Conservation (phyloP, 1,284 basidiomycete genomes). For the Cutaneotrichosporon sp. region DNA sequence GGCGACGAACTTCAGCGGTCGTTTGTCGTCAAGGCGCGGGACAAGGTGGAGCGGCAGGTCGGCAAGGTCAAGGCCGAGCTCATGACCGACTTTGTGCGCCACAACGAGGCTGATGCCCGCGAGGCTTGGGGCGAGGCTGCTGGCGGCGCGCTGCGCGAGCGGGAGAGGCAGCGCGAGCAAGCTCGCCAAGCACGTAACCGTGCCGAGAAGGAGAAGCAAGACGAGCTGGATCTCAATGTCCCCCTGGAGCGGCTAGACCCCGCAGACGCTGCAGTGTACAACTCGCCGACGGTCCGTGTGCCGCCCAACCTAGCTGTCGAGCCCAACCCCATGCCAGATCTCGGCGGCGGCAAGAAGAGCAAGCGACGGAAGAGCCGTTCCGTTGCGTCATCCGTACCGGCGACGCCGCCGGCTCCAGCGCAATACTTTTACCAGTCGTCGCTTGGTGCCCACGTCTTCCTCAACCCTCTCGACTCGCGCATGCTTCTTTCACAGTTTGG, state of each 20-base stretch:
- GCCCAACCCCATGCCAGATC: constrained; percentile 38
- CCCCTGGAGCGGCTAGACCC: constrained; percentile 14
- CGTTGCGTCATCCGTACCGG: constrained; percentile 13
- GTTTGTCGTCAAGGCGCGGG: constrained; percentile 74
- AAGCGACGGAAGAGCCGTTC: constrained; percentile 27
- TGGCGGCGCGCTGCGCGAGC: constrained; percentile 42
- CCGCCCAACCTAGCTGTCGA: constrained; percentile 37
- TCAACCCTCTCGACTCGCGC: constrained; percentile 93
- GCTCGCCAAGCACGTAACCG: constrained; percentile 30
- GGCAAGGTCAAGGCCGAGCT: constrained; percentile 64
- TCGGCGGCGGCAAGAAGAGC: constrained; percentile 10
- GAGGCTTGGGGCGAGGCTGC: constrained; percentile 41
- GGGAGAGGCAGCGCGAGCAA: constrained; percentile 49
- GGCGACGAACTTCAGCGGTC: constrained; percentile 69
- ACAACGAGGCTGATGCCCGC: constrained; percentile 34
- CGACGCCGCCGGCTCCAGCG: constrained; percentile 27
- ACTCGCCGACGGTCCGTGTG: constrained; percentile 21
- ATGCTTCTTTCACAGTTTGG: constrained; percentile 81
- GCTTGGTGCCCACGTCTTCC: constrained; percentile 83
- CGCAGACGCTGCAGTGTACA: neutral
- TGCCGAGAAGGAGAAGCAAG: constrained; percentile 16
- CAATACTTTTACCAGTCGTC: constrained; percentile 96
- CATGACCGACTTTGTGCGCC: constrained; percentile 54
- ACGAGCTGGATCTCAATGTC: constrained; percentile 10
- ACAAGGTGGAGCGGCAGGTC: constrained; percentile 69